Base-by-base conservation (phyloP, 1,284 basidiomycete species). In the Puccinia novopanici region DNA sequence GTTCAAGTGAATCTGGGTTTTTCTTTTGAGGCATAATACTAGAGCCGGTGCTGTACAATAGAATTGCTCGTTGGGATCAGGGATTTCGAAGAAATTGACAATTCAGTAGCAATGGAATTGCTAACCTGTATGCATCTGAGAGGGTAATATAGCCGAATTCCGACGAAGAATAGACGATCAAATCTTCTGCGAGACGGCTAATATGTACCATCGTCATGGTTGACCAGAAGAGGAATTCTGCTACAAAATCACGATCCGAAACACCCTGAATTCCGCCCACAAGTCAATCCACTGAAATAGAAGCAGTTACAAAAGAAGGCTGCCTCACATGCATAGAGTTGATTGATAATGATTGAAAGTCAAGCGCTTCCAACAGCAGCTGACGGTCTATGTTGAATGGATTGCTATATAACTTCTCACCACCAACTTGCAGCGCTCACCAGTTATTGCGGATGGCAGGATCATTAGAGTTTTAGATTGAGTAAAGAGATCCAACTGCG, bases 1-100 rank as follows among this genome's bases (percentile, higher is more conserved):
- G 89, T 86, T 99, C 97, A 68, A 97, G 88, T 42, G 94, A 97
- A 86, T 98, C 96, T 24, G 97, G 94, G 86, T 99, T 99, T 88
- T 99, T 98, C 89, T 99, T 98, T 86, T 99, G 96, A 1, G 96
- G 96, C 96, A 99, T 99, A 86, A 99, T 98, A 82, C 95, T 98
- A 57, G 95, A 98, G 15, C 96, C 96, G 50, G 96, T 99, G 86
- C 94, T 95, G 82, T 19, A 24, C 24, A 27, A 71, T 24, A 22
- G 22, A 40, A 50, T 27, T 8, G 12, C 37, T 42, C 27, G 24
- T n/a, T 22, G 8, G 63, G 48, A 37, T 67, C n/a, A 76, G 57
- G 37, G 0, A 9, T 19, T 22, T 40, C 24, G 24, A 30, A n/a
- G 42, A 17, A 24, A 52, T n/a, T 12, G 48, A 17, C 57, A 13